Conservation (phyloP, 2,329 filamentous ascomycete species). For the Dactylellina haptotyla region DNA sequence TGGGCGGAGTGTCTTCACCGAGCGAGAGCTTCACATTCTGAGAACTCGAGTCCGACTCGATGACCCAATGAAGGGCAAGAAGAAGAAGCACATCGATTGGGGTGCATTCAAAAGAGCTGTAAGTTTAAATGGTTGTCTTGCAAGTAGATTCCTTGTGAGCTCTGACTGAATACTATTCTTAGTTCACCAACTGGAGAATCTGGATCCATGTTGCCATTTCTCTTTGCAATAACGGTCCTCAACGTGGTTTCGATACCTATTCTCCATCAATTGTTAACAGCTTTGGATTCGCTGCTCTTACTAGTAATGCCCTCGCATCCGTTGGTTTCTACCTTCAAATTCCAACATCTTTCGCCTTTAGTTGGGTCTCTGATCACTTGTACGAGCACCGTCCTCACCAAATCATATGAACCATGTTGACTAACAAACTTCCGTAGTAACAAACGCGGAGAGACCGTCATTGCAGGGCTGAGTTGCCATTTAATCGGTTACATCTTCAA, state of each 20-base stretch:
- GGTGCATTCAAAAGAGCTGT: conserved; percentile 64
- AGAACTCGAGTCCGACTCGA: conserved; percentile 63
- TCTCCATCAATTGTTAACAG: conserved; percentile 67
- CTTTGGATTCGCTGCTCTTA: conserved; percentile 66
- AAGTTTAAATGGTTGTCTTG: conserved; percentile 48
- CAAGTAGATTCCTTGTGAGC: not conserved
- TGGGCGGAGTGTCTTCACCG: conserved; percentile 60
- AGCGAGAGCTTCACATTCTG: conserved; percentile 63
- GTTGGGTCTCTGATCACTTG: conserved; percentile 67
- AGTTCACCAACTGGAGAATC: conserved; percentile 67
- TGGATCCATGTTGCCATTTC: conserved; percentile 67
- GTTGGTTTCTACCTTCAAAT: conserved; percentile 68
- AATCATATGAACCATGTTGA: not conserved
- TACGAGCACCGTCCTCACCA: conserved; percentile 61
- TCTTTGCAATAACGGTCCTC: conserved; percentile 65
- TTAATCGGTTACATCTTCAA: conserved; percentile 68
- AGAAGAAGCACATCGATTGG: conserved; percentile 65
- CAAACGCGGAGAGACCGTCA: conserved; percentile 67
- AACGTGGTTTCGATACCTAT: conserved; percentile 67
- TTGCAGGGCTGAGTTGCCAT: conserved; percentile 65
- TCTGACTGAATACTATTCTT: not conserved
- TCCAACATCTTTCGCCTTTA: conserved; percentile 67
- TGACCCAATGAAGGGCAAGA: conserved; percentile 64
- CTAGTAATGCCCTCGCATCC: conserved; percentile 67
- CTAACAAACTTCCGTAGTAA: conserved; percentile 59